phyloP scores from a whole-genome alignment of 2,329 filamentous ascomycete species.

The Domatiomyces catenatus region DNA sequence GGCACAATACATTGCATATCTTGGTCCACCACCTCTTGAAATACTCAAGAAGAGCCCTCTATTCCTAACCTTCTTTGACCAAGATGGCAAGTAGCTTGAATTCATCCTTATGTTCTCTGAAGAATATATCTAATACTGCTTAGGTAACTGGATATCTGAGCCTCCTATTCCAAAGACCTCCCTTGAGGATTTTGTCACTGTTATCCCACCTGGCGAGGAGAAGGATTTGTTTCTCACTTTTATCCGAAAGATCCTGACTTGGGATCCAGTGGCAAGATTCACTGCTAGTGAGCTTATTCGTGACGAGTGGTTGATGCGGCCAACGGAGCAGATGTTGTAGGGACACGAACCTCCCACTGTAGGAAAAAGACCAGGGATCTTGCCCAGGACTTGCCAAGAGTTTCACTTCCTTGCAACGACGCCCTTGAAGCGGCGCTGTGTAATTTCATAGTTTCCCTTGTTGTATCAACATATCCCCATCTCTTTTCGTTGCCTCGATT shows the following conservation, averaged over 20 bases:
- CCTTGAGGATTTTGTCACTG: slow-evolving; percentile 11
- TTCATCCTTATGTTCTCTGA: background rate
- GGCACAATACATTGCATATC: slow-evolving; percentile 20
- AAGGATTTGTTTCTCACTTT: slow-evolving; percentile 18
- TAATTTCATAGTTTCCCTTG: no score
- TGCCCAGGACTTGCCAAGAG: no score
- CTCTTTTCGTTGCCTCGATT: no score
- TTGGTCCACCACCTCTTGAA: slow-evolving; percentile 16
- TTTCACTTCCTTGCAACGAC: no score
- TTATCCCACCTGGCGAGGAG: slow-evolving; percentile 16
- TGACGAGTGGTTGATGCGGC: no score
- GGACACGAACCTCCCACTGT: no score
- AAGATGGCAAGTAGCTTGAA: background rate
- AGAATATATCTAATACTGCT: background rate
- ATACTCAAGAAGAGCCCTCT: slow-evolving; percentile 15
- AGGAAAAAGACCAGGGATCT: no score
- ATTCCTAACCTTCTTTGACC: background rate
- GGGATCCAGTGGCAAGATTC: slow-evolving; percentile 7
- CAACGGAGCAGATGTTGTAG: no score
- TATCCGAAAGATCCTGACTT: slow-evolving; percentile 17
- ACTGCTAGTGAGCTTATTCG: no score
- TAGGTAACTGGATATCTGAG: no score
- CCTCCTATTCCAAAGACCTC: slow-evolving; percentile 12
- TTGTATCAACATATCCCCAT: no score
- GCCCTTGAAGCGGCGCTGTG: no score